Base-by-base conservation (phyloP, 768 basidiomycete genomes). In the Roridomyces roridus region DNA sequence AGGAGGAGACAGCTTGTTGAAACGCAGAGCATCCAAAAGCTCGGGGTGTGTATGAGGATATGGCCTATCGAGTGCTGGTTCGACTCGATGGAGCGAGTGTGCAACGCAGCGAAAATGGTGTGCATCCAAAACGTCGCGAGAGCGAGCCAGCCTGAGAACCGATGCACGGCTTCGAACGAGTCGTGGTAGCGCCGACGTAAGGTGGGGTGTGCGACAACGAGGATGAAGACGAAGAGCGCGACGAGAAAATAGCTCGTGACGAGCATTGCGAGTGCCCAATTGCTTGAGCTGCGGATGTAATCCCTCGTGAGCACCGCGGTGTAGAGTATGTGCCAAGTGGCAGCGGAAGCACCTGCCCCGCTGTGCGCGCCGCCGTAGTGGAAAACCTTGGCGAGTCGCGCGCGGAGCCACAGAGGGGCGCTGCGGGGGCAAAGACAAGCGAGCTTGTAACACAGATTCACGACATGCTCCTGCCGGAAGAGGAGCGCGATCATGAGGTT, bases 291-390 rank as follows among this genome's bases (percentile, higher is more conserved):
- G 17, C 51, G 51, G 52, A 72, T 65, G 54, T 70, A 68, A 23
- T 76, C 73, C 68, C 74, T 67, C 53, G 77, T 68, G 68, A 78
- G 50, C 68, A 80, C 72, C 5, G 68, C 77, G 15, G 78, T 74
- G 67, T 81, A 84, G 29, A 79, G 72, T 49, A 82, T 73, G 54
- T 81, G 72, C 82, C 83, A 84, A 6, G 83, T 72, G 4, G 80
- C 72, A 2, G 80, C 81, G 17, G 83, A 79, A 10, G 79, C 73
- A 2, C 79, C 83, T 47, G 76, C 74, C 14, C 83, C 83, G 47
- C 80, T 81, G 63, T 85, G 84, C 10, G 80, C 79, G 62, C 84
- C 84, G 29, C 83, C 84, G 55, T 82, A 81, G 54, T 81, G 79
- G 58, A 81, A 85, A 1, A 84, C 80, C 44, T 80, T 76, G 8